Conservation (phyloP, 495 filamentous ascomycete genomes). For the Pyronema omphalodes region DNA sequence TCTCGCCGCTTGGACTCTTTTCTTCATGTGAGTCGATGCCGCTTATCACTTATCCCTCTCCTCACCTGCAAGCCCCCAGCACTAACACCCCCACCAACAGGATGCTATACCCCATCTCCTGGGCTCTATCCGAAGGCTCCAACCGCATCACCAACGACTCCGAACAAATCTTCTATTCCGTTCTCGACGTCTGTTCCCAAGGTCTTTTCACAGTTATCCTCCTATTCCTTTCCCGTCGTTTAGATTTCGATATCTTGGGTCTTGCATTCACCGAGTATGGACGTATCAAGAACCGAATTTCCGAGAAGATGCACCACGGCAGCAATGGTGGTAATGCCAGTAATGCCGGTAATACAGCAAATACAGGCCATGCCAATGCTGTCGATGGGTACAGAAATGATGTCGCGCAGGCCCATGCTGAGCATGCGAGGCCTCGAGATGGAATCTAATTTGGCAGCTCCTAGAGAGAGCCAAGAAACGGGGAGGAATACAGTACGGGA, state of each 20-base stretch:
- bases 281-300: conserved; percentile 1
- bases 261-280: conserved; percentile 16
- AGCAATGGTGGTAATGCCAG: background rate
- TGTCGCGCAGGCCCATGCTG: no score
- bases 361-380: background rate
- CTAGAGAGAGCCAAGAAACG: no score
- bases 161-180: conserved; percentile 50
- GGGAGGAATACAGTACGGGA: no score
- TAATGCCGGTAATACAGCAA: background rate
- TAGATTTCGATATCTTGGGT: conserved; percentile 16
- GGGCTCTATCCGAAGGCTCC: conserved; percentile 48
- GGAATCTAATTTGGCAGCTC: no score
- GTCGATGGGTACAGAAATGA: background rate
- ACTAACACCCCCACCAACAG: background rate
- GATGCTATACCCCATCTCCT: conserved; percentile 52
- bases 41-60: background rate
- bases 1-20: conserved; percentile 33
- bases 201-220: conserved; percentile 35
- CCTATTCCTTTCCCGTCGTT: conserved; percentile 19
- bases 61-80: background rate
- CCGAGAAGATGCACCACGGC: background rate
- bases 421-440: no score
- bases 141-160: conserved; percentile 46
- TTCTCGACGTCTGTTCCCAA: conserved; percentile 43
- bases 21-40: conserved; percentile 37